Base-by-base conservation (phyloP, 495 filamentous ascomycete species). In the Neurospora africana region DNA sequence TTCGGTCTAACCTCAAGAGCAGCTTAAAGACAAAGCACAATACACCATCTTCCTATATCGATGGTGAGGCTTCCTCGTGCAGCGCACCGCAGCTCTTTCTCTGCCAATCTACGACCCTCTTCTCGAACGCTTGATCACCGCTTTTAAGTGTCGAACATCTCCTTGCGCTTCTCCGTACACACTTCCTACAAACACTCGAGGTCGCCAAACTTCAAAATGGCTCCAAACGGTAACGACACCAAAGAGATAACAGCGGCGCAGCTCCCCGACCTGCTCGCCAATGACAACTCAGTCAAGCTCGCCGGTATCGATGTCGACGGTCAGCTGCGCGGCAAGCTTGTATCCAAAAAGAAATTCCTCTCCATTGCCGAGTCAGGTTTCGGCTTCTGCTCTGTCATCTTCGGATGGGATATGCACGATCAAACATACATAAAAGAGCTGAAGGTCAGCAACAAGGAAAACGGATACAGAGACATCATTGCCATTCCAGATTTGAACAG, bases 371-470 rank as follows among this genome's bases (percentile, higher is more conserved):
- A 89, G 67, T 87, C 89, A 53, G 95, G 95, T 67, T 99, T 99
- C 76, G 95, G 95, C 23, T 99, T 98, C 85, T 99, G 95, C 85
- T 95, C 92, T 4, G 93, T 98, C 70, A 88, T 99, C 41, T 98
- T 97, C 76, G 95, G 94, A 76, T 98, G 95, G 95, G 95, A 99
- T 75, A 97, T 97, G 92, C 95, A 98, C 81, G 95, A 99, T 77
- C 85, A 87, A 79, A 95, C 93, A 9, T 98, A 99, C 77, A 89
- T 89, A 78, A 84, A 86, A 70, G 94, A 98, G 81, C 87, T 98
- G 68, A 87, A 88, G 75, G 91, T 98, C 79, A 94, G 92, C 82
- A 98, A 97, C 80, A 91, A 92, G 79, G 90, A 93, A 74, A 99
- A 97, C 76, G 95, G 95, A 38, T 98, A 97, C 78, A 86, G 91